Evolutionary conservation across 164 flowering plant genomes (phyloP), one percentile per base, ranked within the genome.

Genomic region (Protea cynaroides): DNA sequence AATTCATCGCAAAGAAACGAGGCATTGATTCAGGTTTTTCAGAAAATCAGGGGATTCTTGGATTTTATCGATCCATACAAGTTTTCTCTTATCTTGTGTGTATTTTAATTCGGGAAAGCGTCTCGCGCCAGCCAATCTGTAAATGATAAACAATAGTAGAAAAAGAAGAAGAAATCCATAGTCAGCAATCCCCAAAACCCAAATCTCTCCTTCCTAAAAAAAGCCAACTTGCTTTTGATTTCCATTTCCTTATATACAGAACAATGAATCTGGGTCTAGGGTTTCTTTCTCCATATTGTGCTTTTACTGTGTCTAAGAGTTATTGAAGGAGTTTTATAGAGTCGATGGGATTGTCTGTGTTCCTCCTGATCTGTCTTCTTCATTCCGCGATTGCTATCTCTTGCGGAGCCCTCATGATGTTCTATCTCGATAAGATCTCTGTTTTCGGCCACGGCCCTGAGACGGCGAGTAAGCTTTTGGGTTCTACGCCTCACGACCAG

Each of bases 401-500:
- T 8, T 80, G 84, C 79, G 95, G 97, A 51, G 75, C 75, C 15
- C 43, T 83, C 29, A 86, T 90, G 87, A 90, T 90, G 86, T 85
- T 90, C 56, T 83, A 83, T 71, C 75, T 78, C 34, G 71, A 84
- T 9, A 86, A 88, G 70, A 66, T 86, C 47, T 72, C 68, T 8
- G 80, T 66, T 8, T 81, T 86, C 47, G 82, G 85, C 4, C 89
- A 82, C 70, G 87, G 90, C 8, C 61, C n/a, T 8, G 91, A 86
- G 67, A 81, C 72, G 10, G 90, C 92, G 4, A 78, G 56, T 25
- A 91, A 84, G 80, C 78, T 86, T 9, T 76, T 74, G 57, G 96
- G 96, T 50, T 89, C 96, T 13, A 89, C 88, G 12, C 87, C 87
- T 1, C 92, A 89, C 43, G 96, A 89, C 55, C 84, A 86, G 74